Percentiles rank a stretch among this genome's conserved stretches.
These are phyloP conservation scores for Striga hermonthica DNA, from an alignment of 305 asterid species.

Conservation along the genomic window DNA sequence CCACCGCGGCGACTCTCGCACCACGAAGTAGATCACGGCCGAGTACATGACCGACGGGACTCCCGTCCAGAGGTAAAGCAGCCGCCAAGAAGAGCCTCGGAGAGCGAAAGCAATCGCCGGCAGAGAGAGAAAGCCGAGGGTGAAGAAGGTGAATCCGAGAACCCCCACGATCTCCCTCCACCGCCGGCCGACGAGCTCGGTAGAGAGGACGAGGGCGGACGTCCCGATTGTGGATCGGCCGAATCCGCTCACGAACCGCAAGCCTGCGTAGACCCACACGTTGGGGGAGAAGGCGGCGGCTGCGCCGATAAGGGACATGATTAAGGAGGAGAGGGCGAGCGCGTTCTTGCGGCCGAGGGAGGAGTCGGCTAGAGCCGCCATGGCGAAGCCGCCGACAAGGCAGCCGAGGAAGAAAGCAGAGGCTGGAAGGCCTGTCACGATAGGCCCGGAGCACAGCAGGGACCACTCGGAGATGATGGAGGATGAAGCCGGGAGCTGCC, in stretches of 20 bases:
- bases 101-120: slow-evolving; percentile 42
- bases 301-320: slow-evolving; percentile 46
- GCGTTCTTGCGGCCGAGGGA: slow-evolving; percentile 47
- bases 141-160: slow-evolving; percentile 44
- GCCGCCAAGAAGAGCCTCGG: slow-evolving; percentile 50
- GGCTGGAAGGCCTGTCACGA: slow-evolving; percentile 46
- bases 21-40: slow-evolving; percentile 33
- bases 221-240: slow-evolving; percentile 56
- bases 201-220: slow-evolving; percentile 54
- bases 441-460: slow-evolving; percentile 45
- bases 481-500: slow-evolving; percentile 38
- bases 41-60: slow-evolving; percentile 47
- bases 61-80: slow-evolving; percentile 49
- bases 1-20: slow-evolving; percentile 65
- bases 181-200: slow-evolving; percentile 57
- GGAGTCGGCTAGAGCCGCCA: slow-evolving; percentile 53
- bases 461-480: slow-evolving; percentile 56
- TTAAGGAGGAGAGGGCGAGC: slow-evolving; percentile 36
- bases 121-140: slow-evolving; percentile 59
- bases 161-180: slow-evolving; percentile 59
- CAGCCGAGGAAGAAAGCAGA: slow-evolving; percentile 55
- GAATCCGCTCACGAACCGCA: slow-evolving; percentile 47
- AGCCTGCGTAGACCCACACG: slow-evolving; percentile 40
- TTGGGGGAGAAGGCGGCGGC: slow-evolving; percentile 40
- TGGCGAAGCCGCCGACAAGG: slow-evolving; percentile 45